Base-by-base conservation (phyloP, 1,139 yeast genomes). In the Protomyces lactucae-debilis region DNA sequence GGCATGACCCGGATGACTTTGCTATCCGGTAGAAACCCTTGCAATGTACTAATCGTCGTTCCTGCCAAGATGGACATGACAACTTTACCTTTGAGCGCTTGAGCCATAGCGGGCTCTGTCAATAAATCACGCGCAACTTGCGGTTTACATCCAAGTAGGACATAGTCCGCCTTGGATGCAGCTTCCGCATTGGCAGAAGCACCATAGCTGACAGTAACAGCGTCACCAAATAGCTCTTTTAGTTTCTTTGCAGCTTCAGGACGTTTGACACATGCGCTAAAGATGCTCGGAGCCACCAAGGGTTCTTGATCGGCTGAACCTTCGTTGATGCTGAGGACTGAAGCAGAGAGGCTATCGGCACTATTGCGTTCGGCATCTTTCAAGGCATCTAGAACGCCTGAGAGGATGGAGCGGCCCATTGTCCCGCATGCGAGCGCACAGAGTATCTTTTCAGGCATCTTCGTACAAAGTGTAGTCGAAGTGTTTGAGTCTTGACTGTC, bases 341-440 rank as follows among this genome's bases (percentile, higher is more conserved):
- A 43, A 10, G 48, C 48, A 16, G 48, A 43, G 25, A 43, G 48
- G 25, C 23, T 43, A 9, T 48, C 55, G 55, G 37, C 23, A 23
- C 46, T 36, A 28, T 67, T 61, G 5, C 70, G 68, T 40, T 69
- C 72, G 16, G 71, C 71, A 32, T 73, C 72, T 55, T 72, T 75
- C 55, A 78, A 76, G n/a, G 79, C 76, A 55, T 78, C 77, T 66
- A 83, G 80, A 63, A 92, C 87, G 23, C 98, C 96, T 16, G 90
- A 82, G 51, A 88, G 82, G 56, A 93, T 90, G n/a, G 99, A 97
- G 39, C 95, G 87, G 66, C 99, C 98, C 93, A 93, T 89, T 65
- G 89, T 92, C 66, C 99, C 99, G 71, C 96, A 85, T 54, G 97
- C 99, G 66, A 93, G 80, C 35, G 93, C 86, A 18, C 95, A 82